Evolutionary conservation across 495 filamentous ascomycete species (phyloP).

Genomic region (Xeromyces bisporus): DNA sequence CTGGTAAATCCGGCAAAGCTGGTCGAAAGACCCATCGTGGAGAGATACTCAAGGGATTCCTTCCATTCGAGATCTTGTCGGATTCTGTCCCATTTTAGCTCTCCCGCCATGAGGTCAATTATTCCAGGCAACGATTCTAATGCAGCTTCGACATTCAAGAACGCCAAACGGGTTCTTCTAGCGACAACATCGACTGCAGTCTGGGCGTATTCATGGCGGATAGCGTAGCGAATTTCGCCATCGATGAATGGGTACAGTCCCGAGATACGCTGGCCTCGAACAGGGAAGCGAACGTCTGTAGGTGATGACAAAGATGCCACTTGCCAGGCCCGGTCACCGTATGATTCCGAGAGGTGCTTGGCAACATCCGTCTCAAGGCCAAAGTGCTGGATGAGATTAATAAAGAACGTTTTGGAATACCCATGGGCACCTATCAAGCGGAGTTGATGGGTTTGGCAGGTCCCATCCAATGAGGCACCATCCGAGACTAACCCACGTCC

Average conservation of each 20-base stretch:
- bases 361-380: slow-evolving; percentile 92
- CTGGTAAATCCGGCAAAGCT: slow-evolving; percentile 53
- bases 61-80: slow-evolving; percentile 76
- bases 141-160: slow-evolving; percentile 89
- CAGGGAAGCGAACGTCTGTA: slow-evolving; percentile 72
- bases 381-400: slow-evolving; percentile 95
- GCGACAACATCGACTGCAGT: slow-evolving; percentile 86
- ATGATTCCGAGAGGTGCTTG: slow-evolving; percentile 73
- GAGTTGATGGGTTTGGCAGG: slow-evolving; percentile 82
- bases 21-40: slow-evolving; percentile 75
- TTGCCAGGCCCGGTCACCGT: slow-evolving; percentile 92
- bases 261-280: slow-evolving; percentile 68
- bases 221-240: slow-evolving; percentile 82
- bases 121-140: slow-evolving; percentile 76
- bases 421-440: slow-evolving; percentile 87
- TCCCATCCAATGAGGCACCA: slow-evolving; percentile 59
- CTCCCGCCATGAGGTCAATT: slow-evolving; percentile 85
- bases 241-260: slow-evolving; percentile 88
- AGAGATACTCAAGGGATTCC: slow-evolving; percentile 59
- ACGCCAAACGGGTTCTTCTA: slow-evolving; percentile 72
- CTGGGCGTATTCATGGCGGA: slow-evolving; percentile 85
- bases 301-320: slow-evolving; percentile 73
- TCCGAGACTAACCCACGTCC: slow-evolving; percentile 44
- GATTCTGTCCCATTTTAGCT: slow-evolving; percentile 63
- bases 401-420: slow-evolving; percentile 89